Evolutionary conservation across 352 stramenopile genomes (phyloP), one percentile per base, ranked within the genome.

Genomic region (Phytophthora megakarya): DNA sequence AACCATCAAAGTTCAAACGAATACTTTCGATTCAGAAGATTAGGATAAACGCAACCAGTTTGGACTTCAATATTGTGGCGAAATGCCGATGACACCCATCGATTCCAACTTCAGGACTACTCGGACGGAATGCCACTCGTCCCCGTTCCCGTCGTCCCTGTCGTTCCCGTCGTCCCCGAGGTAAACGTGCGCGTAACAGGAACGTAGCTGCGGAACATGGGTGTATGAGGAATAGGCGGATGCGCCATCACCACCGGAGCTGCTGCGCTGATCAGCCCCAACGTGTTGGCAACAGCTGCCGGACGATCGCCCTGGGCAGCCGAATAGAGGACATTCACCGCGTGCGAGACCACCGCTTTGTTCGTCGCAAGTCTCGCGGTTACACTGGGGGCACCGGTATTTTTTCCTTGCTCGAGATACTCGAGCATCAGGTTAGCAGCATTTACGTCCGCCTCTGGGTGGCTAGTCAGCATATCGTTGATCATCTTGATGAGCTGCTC

Each of bases 51-150:
- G n/a, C n/a, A n/a, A n/a, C n/a, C n/a, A n/a, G n/a, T n/a, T n/a
- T n/a, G n/a, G n/a, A n/a, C n/a, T n/a, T n/a, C n/a, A 84, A 95
- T 45, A 68, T 86, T 19, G 80, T 96, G 25, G 52, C 72, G 11
- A n/a, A n/a, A n/a, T n/a, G n/a, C n/a, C n/a, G n/a, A n/a, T n/a
- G n/a, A n/a, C n/a, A n/a, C n/a, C n/a, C n/a, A n/a, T n/a, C n/a
- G n/a, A n/a, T n/a, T n/a, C n/a, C n/a, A n/a, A n/a, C n/a, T n/a
- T n/a, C n/a, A n/a, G n/a, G n/a, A n/a, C n/a, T n/a, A n/a, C n/a
- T n/a, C n/a, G n/a, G n/a, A n/a, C n/a, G n/a, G n/a, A n/a, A n/a
- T n/a, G n/a, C n/a, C n/a, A n/a, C n/a, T n/a, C n/a, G n/a, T n/a
- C n/a, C n/a, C n/a, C n/a, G n/a, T n/a, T n/a, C n/a, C n/a, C n/a